Conservation (phyloP, 257 asterid genomes). For the Solanum pinnatisectum region DNA sequence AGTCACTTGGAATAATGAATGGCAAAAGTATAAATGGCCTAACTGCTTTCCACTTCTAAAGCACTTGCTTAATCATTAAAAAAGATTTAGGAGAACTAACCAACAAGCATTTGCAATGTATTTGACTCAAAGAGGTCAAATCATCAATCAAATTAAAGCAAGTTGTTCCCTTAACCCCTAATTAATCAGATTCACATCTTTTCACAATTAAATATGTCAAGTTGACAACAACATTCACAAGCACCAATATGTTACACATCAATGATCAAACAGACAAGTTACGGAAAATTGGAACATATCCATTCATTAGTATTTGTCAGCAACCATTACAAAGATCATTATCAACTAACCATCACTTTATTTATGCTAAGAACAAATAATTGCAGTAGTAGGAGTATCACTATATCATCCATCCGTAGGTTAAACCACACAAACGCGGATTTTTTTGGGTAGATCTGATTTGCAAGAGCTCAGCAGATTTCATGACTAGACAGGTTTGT, state of each 20-base stretch:
- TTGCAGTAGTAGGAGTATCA: background rate
- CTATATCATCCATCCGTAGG: background rate
- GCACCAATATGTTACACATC: background rate
- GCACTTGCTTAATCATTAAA: background rate
- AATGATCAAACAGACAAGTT: background rate
- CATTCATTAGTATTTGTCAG: background rate
- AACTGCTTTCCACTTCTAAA: background rate
- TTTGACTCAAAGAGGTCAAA: background rate
- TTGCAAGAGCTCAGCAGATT: background rate
- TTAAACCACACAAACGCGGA: background rate
- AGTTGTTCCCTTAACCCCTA: background rate
- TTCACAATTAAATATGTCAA: background rate
- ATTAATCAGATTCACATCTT: background rate
- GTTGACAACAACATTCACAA: background rate
- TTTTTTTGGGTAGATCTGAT: background rate
- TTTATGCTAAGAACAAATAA: background rate
- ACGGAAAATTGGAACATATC: background rate
- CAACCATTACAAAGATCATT: background rate
- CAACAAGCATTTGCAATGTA: background rate
- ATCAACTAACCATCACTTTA: background rate
- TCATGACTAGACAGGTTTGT: background rate
- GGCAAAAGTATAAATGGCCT: background rate
- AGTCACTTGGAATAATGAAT: background rate
- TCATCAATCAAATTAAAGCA: background rate
- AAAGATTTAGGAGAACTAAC: background rate